These are phyloP conservation scores for Aechmea fasciata DNA, from an alignment of 176 grass and related monocot genomes.

Conservation along the genomic window DNA sequence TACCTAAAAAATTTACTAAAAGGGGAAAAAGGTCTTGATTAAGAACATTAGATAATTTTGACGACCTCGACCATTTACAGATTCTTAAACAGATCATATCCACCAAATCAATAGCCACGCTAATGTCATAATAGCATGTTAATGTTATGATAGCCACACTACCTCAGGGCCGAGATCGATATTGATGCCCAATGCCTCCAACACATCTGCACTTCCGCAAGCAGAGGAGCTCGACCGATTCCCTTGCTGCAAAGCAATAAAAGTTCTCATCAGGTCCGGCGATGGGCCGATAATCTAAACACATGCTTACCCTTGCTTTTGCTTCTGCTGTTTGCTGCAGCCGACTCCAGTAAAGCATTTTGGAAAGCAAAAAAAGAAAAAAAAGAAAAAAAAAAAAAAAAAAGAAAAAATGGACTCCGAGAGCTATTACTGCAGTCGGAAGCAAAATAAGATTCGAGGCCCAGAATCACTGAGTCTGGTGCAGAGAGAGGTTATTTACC, in stretches of 20 bases:
- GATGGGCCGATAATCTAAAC: not conserved
- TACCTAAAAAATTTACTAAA: no score
- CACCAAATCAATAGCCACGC: not conserved
- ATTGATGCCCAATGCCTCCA: constrained; percentile 78
- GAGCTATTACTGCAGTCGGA: no score
- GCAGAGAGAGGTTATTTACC: no score
- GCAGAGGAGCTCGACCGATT: constrained; percentile 89
- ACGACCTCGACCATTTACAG: no score
- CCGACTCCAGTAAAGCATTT: no score
- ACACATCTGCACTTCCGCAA: constrained; percentile 91
- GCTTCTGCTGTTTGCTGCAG: no score
- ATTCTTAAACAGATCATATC: not conserved
- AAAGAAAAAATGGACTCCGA: no score
- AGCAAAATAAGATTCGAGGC: not conserved
- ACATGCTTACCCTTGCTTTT: not conserved
- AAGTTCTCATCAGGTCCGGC: not conserved
- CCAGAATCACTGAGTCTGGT: no score
- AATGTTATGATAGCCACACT: not conserved
- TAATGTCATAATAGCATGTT: not conserved
- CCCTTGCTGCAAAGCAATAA: constrained; percentile 57
- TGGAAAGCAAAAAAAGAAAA: no score
- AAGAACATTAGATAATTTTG: no score
- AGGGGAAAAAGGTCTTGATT: no score
- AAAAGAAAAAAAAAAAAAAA: no score
- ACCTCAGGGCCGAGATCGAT: constrained; percentile 79